Base-by-base conservation (phyloP, 495 filamentous ascomycete genomes). In the Penicillium coffeae region DNA sequence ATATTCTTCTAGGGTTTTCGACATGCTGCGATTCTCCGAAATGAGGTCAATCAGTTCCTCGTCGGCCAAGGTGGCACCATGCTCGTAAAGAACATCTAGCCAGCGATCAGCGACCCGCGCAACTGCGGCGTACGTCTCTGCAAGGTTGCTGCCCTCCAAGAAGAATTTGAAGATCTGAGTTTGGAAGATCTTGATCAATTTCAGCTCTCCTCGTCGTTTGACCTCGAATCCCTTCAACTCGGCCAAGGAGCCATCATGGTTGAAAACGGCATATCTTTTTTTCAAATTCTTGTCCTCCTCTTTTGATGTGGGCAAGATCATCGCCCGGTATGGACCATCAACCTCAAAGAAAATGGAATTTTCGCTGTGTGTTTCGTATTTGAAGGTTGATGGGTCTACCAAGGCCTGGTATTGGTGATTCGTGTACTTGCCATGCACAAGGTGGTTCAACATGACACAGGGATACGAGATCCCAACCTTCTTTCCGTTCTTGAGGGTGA, bases 341-440 rank as follows among this genome's bases (percentile, higher is more conserved):
- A 99, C 93, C 66, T 99, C 93, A 68, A 99, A 99, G 73, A 99
- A 97, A 62, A 99, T 99, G 19, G 91, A 89, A 68, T 99, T 99
- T 58, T 99, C 93, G 64, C 91, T 96, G 58, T 92, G 84, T 0
- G 91, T 97, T 58, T 94, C 86, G 60, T 99, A 99, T 57, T 82
- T 86, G 78, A 89, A 90, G 0, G 82, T 86, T 27, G 76, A 72
- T 2, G 82, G 82, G 56, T 97, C 90, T 1, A 83, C 76, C 16
- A 99, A 73, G 0, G 88, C 88, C 65, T 97, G 90, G 60, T 99
- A 99, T 54, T 97, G 94, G 58, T 95, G 82, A 58, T 99, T 99
- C 8, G 93, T 99, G 66, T 96, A 99, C 54, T 83, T 86, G 19
- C 70, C 90, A 56, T 99, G 93, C 12, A 99, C 94, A 1, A 97